phyloP scores from a whole-genome alignment of 345 rosid species.

The Eucalyptus regnans region DNA sequence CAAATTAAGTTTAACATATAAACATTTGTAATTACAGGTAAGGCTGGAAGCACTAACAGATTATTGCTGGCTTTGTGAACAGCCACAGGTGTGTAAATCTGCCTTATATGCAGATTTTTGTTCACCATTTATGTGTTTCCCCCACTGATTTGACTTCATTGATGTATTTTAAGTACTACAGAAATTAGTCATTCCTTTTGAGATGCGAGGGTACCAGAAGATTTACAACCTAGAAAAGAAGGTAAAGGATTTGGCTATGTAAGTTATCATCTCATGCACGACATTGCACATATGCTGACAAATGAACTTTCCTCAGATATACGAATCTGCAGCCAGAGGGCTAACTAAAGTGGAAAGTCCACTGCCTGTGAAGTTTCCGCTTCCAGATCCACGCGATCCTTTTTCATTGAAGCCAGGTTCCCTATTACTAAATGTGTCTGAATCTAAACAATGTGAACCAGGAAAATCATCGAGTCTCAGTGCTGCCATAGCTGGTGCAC shows the following conservation, averaged over 20 bases:
- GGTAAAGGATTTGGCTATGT: constrained; percentile 18
- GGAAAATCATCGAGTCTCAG: constrained; percentile 40
- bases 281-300: background rate
- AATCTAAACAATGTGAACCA: constrained; percentile 13
- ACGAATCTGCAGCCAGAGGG: constrained; percentile 71
- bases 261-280: background rate
- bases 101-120: background rate
- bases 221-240: constrained; percentile 91
- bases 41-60: constrained; percentile 83
- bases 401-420: constrained; percentile 84
- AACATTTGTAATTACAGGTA: constrained; percentile 26
- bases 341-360: constrained; percentile 44
- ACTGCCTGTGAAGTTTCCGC: constrained; percentile 50
- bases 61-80: constrained; percentile 92
- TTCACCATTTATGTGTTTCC: background rate
- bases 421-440: constrained; percentile 2
- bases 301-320: constrained; percentile 22
- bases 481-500: constrained; percentile 83
- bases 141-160: background rate
- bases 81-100: constrained; percentile 53
- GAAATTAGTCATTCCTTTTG: constrained; percentile 82
- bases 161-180: constrained; percentile 1
- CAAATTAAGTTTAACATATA: background rate
- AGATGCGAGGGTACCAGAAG: constrained; percentile 87
- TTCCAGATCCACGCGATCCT: constrained; percentile 55